Evolutionary conservation across 768 basidiomycete genomes (phyloP).

Genomic region (Cystobasidium onofrii): DNA sequence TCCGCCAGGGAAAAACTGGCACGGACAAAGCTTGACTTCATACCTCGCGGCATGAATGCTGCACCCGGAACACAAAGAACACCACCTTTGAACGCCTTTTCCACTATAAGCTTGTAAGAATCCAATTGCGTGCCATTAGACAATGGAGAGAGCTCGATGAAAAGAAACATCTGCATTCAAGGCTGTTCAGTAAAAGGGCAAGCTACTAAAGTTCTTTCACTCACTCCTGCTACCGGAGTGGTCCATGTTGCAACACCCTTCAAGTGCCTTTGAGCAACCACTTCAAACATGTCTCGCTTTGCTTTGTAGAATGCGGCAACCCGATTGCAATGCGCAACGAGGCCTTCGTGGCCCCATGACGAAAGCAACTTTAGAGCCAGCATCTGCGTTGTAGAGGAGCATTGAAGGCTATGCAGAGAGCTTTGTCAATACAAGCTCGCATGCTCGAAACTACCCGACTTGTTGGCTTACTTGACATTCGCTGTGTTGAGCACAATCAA

Average conservation of each 20-base stretch:
- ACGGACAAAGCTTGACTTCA: constrained; percentile 55
- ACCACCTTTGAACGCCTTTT: constrained; percentile 66
- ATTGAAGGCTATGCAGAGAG: neutral
- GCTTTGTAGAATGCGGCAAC: constrained; percentile 55
- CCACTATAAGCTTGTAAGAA: constrained; percentile 63
- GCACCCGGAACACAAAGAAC: constrained; percentile 79
- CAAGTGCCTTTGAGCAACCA: constrained; percentile 65
- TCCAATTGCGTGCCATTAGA: constrained; percentile 51
- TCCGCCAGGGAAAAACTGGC: neutral
- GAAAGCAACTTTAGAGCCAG: constrained; percentile 56
- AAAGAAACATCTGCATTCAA: neutral
- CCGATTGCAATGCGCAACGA: constrained; percentile 58
- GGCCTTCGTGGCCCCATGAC: constrained; percentile 69
- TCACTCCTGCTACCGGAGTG: constrained; percentile 72
- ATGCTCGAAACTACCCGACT: constrained; percentile 33
- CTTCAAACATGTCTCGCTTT: constrained; percentile 70
- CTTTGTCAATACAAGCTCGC: constrained; percentile 41
- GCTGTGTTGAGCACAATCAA: constrained; percentile 64
- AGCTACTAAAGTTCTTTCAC: constrained; percentile 48
- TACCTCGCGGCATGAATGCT: constrained; percentile 67
- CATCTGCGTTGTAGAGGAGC: constrained; percentile 47
- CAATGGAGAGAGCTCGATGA: neutral
- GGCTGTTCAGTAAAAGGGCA: neutral
- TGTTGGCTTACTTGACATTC: constrained; percentile 49
- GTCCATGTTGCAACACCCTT: constrained; percentile 57